Conservation (phyloP, 2,329 filamentous ascomycete genomes). For the Fusarium burgessii region DNA sequence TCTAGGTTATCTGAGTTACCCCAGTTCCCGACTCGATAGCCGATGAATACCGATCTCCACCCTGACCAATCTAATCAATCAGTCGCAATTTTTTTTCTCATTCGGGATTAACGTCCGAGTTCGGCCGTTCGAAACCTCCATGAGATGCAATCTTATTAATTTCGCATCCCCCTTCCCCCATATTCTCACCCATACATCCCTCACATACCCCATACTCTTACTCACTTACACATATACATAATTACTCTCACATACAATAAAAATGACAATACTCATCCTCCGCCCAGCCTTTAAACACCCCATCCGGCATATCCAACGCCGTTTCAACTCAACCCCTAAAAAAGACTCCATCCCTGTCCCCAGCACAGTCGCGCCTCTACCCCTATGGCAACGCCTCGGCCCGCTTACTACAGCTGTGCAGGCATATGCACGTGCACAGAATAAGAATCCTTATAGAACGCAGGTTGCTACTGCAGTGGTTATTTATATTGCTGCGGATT, state of each 20-base stretch:
- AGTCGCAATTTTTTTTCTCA: background rate
- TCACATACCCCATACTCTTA: background rate
- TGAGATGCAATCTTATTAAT: constrained; percentile 13
- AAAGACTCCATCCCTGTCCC: constrained; percentile 38
- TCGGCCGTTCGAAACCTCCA: constrained; percentile 27
- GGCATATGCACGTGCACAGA: constrained; percentile 78
- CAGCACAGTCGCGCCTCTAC: constrained; percentile 45
- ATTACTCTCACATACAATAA: background rate
- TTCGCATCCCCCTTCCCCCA: background rate
- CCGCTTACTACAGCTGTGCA: constrained; percentile 65
- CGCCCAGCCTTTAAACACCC: constrained; percentile 31
- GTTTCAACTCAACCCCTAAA: constrained; percentile 24
- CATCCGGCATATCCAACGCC: constrained; percentile 32
- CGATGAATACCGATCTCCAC: constrained; percentile 16
- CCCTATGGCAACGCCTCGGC: constrained; percentile 69
- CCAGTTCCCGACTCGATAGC: constrained; percentile 15
- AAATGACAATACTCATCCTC: constrained; percentile 38
- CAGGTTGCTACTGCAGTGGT: constrained; percentile 81
- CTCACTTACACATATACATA: background rate
- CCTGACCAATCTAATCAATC: constrained; percentile 21
- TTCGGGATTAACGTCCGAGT: constrained; percentile 36
- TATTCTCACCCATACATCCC: background rate
- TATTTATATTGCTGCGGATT: constrained; percentile 82
- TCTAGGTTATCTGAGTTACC: background rate
- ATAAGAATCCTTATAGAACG: constrained; percentile 79